Percentiles rank a stretch among this genome's conserved stretches.
Evolutionary conservation across 371 early-diverging fungal species (phyloP).

Genomic region (Nematocida parisii): DNA sequence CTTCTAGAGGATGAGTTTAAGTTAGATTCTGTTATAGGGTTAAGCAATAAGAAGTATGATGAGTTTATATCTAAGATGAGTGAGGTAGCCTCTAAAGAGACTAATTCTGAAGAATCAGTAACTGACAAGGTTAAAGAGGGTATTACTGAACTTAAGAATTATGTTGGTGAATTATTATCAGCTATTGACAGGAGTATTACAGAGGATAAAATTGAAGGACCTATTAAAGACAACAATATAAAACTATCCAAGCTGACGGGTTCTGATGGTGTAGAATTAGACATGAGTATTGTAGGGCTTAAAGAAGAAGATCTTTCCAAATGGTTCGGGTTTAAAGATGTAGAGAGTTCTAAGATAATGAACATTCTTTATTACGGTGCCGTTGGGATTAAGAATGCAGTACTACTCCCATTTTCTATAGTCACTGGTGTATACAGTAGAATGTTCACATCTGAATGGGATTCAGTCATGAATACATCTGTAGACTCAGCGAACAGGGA

Average conservation of each 20-base stretch:
- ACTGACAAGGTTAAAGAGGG: background rate
- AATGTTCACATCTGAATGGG: background rate
- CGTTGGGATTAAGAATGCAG: background rate
- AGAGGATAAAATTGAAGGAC: background rate
- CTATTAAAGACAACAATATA: background rate
- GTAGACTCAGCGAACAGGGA: background rate
- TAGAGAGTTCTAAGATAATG: background rate
- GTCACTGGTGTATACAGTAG: background rate
- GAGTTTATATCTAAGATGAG: too few relatives aligned
- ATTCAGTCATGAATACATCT: background rate
- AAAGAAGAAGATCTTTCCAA: background rate
- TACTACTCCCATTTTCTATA: background rate
- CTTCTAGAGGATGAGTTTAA: background rate
- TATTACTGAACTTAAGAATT: background rate
- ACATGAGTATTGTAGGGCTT: background rate
- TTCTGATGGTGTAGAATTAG: background rate
- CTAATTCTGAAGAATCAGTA: background rate
- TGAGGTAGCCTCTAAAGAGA: too few relatives aligned
- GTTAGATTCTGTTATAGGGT: too few relatives aligned
- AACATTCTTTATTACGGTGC: background rate
- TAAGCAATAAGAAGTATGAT: too few relatives aligned
- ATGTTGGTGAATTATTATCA: background rate
- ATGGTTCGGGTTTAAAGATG: background rate
- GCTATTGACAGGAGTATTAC: background rate
- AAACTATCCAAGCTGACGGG: background rate